Evolutionary conservation across 768 basidiomycete species (phyloP).

Genomic region (Asterophora parasitica): DNA sequence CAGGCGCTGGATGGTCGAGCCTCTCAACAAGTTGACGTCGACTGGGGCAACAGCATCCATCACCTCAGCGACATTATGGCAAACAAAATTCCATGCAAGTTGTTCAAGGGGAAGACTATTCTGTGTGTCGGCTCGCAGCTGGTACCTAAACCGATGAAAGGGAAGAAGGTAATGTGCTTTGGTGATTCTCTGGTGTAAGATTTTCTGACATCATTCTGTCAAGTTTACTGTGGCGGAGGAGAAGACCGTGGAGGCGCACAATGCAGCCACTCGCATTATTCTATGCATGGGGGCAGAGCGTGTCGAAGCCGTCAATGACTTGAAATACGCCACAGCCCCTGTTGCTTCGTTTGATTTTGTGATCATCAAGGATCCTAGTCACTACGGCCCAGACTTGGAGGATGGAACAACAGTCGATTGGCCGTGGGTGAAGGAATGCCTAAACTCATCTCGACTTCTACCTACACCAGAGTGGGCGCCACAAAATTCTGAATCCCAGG

Average conservation of each 20-base stretch:
- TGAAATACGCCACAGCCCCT: conserved; percentile 34
- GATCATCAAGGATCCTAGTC: conserved; percentile 48
- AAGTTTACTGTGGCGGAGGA: conserved; percentile 25
- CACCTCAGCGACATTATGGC: conserved; percentile 56
- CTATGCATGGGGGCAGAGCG: conserved; percentile 71
- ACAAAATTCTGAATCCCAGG: conserved; percentile 13
- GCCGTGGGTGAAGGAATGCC: conserved; percentile 74
- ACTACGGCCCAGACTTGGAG: conserved; percentile 23
- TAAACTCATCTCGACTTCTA: conserved; percentile 56
- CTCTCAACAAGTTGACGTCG: conserved; percentile 43
- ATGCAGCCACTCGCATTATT: conserved; percentile 58
- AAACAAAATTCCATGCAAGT: conserved; percentile 51
- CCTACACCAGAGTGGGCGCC: conserved; percentile 28
- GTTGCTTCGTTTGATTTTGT: conserved; percentile 51
- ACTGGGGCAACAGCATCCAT: conserved; percentile 45
- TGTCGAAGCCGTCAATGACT: conserved; percentile 62
- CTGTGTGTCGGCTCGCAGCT: conserved; percentile 58
- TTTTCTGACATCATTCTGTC: conserved; percentile 4
- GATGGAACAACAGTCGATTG: conserved; percentile 43
- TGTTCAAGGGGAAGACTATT: conserved; percentile 50
- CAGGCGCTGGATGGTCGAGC: conserved; percentile 27
- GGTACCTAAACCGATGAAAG: conserved; percentile 30
- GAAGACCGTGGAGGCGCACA: conserved; percentile 35
- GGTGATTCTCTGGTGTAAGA: neutral
- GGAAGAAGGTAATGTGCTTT: conserved; percentile 28